These are phyloP conservation scores for Galerina sulciceps DNA, from an alignment of 768 basidiomycete species.

Conservation along the genomic window DNA sequence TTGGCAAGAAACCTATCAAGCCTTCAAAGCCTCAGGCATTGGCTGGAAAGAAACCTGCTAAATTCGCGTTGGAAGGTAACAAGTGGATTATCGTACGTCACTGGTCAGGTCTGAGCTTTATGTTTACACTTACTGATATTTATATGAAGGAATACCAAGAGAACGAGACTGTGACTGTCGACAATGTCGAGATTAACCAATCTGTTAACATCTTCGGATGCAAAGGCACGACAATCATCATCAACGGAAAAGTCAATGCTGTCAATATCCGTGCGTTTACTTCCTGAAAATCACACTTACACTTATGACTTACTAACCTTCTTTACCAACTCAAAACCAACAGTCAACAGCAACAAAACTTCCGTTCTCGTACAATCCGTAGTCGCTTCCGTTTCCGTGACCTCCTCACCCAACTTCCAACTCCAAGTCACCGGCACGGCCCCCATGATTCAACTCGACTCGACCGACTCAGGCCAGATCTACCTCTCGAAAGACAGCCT, in stretches of 20 bases:
- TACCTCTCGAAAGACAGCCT: slow-evolving; percentile 88
- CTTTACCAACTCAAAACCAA: slow-evolving; percentile 6
- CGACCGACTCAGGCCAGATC: slow-evolving; percentile 93
- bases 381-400: slow-evolving; percentile 89
- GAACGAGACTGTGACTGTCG: slow-evolving; percentile 76
- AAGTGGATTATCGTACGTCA: slow-evolving; percentile 88
- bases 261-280: slow-evolving; percentile 76
- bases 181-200: slow-evolving; percentile 79
- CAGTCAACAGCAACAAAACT: slow-evolving; percentile 89
- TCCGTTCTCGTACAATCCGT: slow-evolving; percentile 90
- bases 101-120: not conserved
- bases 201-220: slow-evolving; percentile 89
- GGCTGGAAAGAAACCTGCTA: slow-evolving; percentile 89
- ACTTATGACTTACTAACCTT: not conserved
- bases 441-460: slow-evolving; percentile 93
- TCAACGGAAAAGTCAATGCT: slow-evolving; percentile 96
- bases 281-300: not conserved
- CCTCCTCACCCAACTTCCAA: slow-evolving; percentile 90
- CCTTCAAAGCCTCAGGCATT: slow-evolving; percentile 86
- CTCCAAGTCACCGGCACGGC: slow-evolving; percentile 89
- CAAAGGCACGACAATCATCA: slow-evolving; percentile 79
- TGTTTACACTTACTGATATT: not conserved
- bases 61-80: slow-evolving; percentile 86
- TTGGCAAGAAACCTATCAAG: slow-evolving; percentile 68
- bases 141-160: slow-evolving; percentile 86